A percentile compares a stretch with the other conserved stretches of the same genome.
These are phyloP conservation scores for Mycena crocata DNA, from an alignment of 768 basidiomycete species.

Conservation along the genomic window DNA sequence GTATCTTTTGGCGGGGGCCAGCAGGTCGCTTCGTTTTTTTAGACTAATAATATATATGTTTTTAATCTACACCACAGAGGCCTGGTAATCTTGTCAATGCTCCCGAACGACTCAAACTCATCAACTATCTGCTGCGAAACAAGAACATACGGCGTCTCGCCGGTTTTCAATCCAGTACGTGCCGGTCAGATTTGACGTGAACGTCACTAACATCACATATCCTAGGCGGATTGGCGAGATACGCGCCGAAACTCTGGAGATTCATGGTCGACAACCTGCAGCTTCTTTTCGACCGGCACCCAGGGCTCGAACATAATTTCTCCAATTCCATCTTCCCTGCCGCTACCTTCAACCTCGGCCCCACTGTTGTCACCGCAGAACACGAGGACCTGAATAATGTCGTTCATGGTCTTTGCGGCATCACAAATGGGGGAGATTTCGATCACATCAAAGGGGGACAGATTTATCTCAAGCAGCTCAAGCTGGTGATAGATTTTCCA, in stretches of 20 bases:
- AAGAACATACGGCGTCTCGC: background rate
- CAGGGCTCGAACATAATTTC: slow-evolving; percentile 24
- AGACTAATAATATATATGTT: background rate
- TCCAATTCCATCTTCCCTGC: slow-evolving; percentile 26
- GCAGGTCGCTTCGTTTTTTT: background rate
- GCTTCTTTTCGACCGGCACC: background rate
- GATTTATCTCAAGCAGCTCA: slow-evolving; percentile 29
- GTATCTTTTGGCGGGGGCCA: slow-evolving; percentile 14
- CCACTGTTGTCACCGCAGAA: background rate
- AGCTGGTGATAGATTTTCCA: slow-evolving; percentile 34
- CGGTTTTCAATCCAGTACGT: slow-evolving; percentile 8
- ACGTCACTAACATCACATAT: background rate
- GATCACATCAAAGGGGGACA: slow-evolving; percentile 31
- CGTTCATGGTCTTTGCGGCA: slow-evolving; percentile 23
- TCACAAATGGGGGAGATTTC: slow-evolving; percentile 32
- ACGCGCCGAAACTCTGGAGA: slow-evolving; percentile 2
- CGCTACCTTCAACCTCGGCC: slow-evolving; percentile 32
- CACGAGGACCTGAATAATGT: slow-evolving; percentile 28
- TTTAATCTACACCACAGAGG: background rate
- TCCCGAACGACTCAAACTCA: background rate
- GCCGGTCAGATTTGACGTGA: background rate
- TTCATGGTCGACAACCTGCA: background rate
- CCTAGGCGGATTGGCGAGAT: background rate
- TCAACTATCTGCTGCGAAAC: background rate
- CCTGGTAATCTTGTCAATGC: background rate